Conservation (phyloP, 768 basidiomycete species). For the Russula dissimulans region DNA sequence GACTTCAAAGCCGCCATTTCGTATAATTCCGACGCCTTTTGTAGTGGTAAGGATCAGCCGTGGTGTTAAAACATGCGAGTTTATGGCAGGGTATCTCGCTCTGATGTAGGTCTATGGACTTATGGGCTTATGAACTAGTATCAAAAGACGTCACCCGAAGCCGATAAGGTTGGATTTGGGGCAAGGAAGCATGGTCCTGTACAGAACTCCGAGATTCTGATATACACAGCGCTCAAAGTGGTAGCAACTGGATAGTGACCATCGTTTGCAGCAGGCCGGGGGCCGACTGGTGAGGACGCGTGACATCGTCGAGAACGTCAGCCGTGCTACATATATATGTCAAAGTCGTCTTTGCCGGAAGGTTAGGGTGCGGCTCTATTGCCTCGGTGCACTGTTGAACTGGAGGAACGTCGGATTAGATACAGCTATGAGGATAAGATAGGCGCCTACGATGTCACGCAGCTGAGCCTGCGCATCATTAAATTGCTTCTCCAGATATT, state of each 20-base stretch:
- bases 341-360: neutral
- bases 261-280: neutral
- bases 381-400: slow-evolving; percentile 43
- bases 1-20: slow-evolving; percentile 71
- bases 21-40: slow-evolving; percentile 61
- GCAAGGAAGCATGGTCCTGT: neutral
- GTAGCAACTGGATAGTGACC: neutral
- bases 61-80: slow-evolving; percentile 18
- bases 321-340: neutral
- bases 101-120: neutral
- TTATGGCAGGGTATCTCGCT: neutral
- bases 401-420: slow-evolving; percentile 19
- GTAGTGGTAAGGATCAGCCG: slow-evolving; percentile 48
- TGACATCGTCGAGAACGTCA: neutral
- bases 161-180: neutral
- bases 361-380: slow-evolving; percentile 14
- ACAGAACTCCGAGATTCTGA: neutral
- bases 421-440: neutral
- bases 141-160: neutral
- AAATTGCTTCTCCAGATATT: slow-evolving; percentile 90
- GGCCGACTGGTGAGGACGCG: neutral
- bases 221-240: neutral
- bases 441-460: slow-evolving; percentile 58
- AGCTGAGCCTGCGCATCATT: slow-evolving; percentile 83
- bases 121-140: neutral